These are phyloP conservation scores for Candida insectorum DNA, from an alignment of 805 yeast species.

Conservation along the genomic window DNA sequence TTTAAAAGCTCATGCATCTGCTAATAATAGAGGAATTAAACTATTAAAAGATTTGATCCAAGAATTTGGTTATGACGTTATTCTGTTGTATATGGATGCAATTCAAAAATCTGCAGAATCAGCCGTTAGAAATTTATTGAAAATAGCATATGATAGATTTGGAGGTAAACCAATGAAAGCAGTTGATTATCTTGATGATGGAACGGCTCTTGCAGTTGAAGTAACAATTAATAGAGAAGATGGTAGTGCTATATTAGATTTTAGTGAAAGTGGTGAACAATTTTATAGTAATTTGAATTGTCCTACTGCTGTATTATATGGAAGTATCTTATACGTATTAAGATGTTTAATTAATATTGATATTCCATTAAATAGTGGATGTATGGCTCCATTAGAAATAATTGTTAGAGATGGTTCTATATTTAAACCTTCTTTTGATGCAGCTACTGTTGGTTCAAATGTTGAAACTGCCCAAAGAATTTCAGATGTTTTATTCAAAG, in stretches of 20 bases:
- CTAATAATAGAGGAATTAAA: slow-evolving; percentile 75
- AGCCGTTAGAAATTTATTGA: slow-evolving; percentile 48
- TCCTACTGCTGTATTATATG: slow-evolving; percentile 19
- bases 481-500: slow-evolving; percentile 17
- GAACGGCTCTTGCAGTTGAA: slow-evolving; percentile 13
- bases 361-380: slow-evolving; percentile 21
- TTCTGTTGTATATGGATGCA: slow-evolving; percentile 72
- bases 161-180: slow-evolving; percentile 14
- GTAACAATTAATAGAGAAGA: slow-evolving; percentile 11
- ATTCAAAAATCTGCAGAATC: slow-evolving; percentile 74
- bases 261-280: slow-evolving; percentile 17
- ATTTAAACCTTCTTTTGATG: slow-evolving; percentile 17
- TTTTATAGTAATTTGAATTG: slow-evolving; percentile 18
- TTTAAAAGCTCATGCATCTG: slow-evolving; percentile 78
- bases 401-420: slow-evolving; percentile 13
- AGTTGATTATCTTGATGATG: slow-evolving; percentile 19
- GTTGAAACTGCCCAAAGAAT: slow-evolving; percentile 36
- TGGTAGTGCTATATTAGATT: slow-evolving; percentile 18
- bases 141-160: slow-evolving; percentile 33
- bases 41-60: slow-evolving; percentile 55
- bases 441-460: slow-evolving; percentile 19
- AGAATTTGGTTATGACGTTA: slow-evolving; percentile 57
- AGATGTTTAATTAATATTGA: slow-evolving; percentile 17
- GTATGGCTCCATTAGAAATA: slow-evolving; percentile 17
- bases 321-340: slow-evolving; percentile 19